Base-by-base conservation (phyloP, 345 rosid genomes). In the Excoecaria agallocha region DNA sequence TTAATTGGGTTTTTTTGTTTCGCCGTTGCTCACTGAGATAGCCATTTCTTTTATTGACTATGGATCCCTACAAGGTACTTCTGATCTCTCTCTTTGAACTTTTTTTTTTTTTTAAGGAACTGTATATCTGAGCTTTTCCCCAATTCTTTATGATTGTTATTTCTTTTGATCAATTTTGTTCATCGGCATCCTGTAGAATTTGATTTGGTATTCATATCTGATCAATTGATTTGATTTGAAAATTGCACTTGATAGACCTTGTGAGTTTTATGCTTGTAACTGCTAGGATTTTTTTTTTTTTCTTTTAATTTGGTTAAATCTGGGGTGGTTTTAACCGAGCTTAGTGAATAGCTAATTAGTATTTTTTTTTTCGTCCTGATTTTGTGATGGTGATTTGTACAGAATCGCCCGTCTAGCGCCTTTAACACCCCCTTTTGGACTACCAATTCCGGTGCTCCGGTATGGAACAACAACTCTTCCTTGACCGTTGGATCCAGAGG, bases 401-500 rank as follows among this genome's bases (percentile, higher is more conserved):
- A 89, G 92, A 12, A 73, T 79, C 89, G 89, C 3, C 97, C 98
- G 5, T 89, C 98, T 51, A 91, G 94, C 56, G 86, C 89, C 39
- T 84, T 71, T 87, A 82, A 83, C 78, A 35, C 95, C 19, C 83
- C 92, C 0, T 89, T 86, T 73, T 91, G 84, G 86, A 91, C 98
- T 54, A 86, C 97, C 20, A 93, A 93, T 79, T 88, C 91, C 11
- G 97, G 98, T 46, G 74, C 91, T 81, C 97, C 98, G 0, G 88
- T 93, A 50, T 91, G 87, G 81, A 91, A 91, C 91, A 89, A 93
- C 82, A 86, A 80, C 83, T 87, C 91, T 3, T 89, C 97, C 46
- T 62, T 91, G 78, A 93, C 98, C 35, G 86, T 93, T 71, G 98
- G 98, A 69, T 72, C 85, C 46, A 82, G 98, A 87, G 98, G 98